Evolutionary conservation across 1,139 yeast species (phyloP), one percentile per base, ranked within the genome.

Genomic region (Kodamaea plutei): DNA sequence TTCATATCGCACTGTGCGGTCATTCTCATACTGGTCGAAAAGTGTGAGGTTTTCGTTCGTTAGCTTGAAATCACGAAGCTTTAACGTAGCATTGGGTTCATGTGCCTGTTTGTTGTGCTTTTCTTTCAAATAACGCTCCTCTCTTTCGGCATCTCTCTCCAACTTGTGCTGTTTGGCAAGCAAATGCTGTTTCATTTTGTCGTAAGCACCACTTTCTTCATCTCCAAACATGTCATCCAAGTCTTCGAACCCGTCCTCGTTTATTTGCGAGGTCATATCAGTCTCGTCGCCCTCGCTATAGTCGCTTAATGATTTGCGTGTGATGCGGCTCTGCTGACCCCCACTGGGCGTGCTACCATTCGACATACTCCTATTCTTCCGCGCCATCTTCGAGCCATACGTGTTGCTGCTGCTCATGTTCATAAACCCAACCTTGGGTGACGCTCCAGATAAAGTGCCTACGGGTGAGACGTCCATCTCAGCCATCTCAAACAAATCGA

Each of bases 221-320:
- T 52, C 50, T 6, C 67, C 69, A 40, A 65, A 64, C 6, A 63
- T 54, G 29, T 62, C 54, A 36, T 65, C 72, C 28, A 65, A 42
- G 25, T 64, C 68, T 30, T 64, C 70, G 39, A 66, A 63, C 23
- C 61, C 72, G 4, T 63, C 67, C 23, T 62, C 71, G 30, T 62
- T 55, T 36, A 64, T 48, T 27, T 64, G 61, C 2, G 66, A 59
- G 0, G 73, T 66, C 21, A 58, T 54, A 29, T 64, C 70, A 1
- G 73, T 66, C 17, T 61, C 69, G 23, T 58, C 54, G 7, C 38
- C 64, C 35, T 63, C 69, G 38, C 68, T 60, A 34, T 60, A 63
- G 21, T 61, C 66, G 34, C 63, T 55, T 25, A 62, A 40, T 4
- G 62, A 42, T 26, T 50, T 52, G 16, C 40, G 29, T 5, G 41